Evolutionary conservation across 768 basidiomycete genomes (phyloP).

Genomic region (Serpula lacrymans): DNA sequence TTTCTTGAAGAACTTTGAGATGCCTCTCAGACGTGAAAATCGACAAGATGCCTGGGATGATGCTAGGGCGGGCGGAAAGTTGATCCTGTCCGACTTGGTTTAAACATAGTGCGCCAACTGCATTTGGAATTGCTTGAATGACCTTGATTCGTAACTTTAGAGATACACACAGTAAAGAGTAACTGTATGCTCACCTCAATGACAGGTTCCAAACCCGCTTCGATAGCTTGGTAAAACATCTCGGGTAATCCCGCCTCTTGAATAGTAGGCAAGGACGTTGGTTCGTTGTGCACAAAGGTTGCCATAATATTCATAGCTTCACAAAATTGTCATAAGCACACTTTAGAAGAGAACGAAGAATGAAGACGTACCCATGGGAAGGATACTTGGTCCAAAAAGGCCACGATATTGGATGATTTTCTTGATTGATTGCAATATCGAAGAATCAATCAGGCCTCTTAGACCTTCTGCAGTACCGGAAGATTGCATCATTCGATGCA

Average conservation of each 20-base stretch:
- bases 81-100: constrained; percentile 87
- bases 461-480: constrained; percentile 93
- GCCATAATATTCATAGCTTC: constrained; percentile 92
- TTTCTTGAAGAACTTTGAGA: constrained; percentile 81
- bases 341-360: constrained; percentile 6
- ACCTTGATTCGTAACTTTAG: constrained; percentile 47
- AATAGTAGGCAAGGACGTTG: constrained; percentile 87
- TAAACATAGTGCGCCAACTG: constrained; percentile 92
- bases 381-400: constrained; percentile 82
- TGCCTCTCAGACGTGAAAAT: constrained; percentile 85
- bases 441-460: constrained; percentile 89
- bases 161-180: neutral
- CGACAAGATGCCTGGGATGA: constrained; percentile 82
- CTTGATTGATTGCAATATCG: constrained; percentile 80
- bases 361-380: constrained; percentile 67
- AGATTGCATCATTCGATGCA: constrained; percentile 97
- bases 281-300: constrained; percentile 98
- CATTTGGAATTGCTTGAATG: constrained; percentile 90
- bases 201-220: constrained; percentile 78
- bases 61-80: constrained; percentile 68
- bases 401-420: constrained; percentile 80
- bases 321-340: constrained; percentile 8
- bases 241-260: constrained; percentile 92
- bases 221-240: constrained; percentile 82
- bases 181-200: constrained; percentile 61